Percentiles rank a stretch among this genome's conserved stretches.
phyloP scores from a whole-genome alignment of 2,329 filamentous ascomycete genomes.

The Leptodontidium sp. region DNA sequence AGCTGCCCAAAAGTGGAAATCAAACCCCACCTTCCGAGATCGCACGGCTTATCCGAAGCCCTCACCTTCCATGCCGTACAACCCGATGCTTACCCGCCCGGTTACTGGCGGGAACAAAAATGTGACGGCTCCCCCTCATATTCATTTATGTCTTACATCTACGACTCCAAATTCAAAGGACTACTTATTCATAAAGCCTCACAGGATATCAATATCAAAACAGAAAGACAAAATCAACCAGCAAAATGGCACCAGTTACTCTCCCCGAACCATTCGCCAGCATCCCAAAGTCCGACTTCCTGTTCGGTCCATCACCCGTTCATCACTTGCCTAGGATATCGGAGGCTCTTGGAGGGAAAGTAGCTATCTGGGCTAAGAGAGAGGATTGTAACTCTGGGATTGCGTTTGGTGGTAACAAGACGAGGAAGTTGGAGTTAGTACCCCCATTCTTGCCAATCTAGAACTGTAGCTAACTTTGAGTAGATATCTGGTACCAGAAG shows the following conservation, averaged over 20 bases:
- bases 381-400: conserved; percentile 76
- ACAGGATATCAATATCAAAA: not conserved
- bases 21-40: conserved; percentile 6
- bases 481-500: conserved; percentile 71
- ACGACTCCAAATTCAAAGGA: not conserved
- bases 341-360: conserved; percentile 63
- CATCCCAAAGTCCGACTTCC: conserved; percentile 68
- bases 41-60: conserved; percentile 9
- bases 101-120: not conserved
- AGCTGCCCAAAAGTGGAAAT: conserved; percentile 1
- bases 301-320: conserved; percentile 74
- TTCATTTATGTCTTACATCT: not conserved
- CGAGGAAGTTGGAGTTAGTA: conserved; percentile 68
- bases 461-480: not conserved
- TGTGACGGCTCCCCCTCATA: not conserved
- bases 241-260: conserved; percentile 43
- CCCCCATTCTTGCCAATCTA: not conserved
- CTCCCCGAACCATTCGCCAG: conserved; percentile 68
- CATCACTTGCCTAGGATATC: conserved; percentile 72
- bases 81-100: conserved; percentile 7
- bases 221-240: not conserved
- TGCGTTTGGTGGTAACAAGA: conserved; percentile 75
- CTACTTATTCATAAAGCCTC: not conserved
- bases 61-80: not conserved
- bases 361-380: conserved; percentile 74